Base-by-base conservation (phyloP, 495 filamentous ascomycete genomes). In the Parmelia sp. region DNA sequence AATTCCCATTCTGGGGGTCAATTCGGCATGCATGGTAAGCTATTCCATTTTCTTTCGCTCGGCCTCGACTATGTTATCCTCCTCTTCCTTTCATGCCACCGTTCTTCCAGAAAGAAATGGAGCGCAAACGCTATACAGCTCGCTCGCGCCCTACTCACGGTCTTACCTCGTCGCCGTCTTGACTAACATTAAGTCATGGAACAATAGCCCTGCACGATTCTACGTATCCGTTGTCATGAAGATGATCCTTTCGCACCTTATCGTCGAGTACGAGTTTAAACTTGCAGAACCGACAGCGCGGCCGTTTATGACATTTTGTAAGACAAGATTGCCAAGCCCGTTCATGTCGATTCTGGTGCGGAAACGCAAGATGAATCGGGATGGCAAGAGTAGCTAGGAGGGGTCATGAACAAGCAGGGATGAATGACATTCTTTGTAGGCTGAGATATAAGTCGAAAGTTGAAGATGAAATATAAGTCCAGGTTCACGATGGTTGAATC, bases 1-100 rank as follows among this genome's bases (percentile, higher is more conserved):
- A 63, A 19, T 69, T 67, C 44, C 67, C 67, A 31, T 66, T 67
- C 27, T 69, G 67, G 67, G 67, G 67, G 7, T 55, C 49, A 21
- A 60, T 66, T 39, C 36, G 40, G 58, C 64, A 66, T 25, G 58
- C 66, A 4, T 69, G 65, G 67, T 69, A 60, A 66, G 66, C 35
- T 44, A 21, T 9, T 40, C 40, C 21, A 37, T 15, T 12, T 4
- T 10, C 21, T 33, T 31, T 23, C 61, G 53, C n/a, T 19, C 21
- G 45, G 33, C 29, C 19, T 64, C 49, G 31, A 10, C 11, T 55
- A 23, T 29, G 9, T 19, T 39, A 12, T n/a, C n/a, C 10, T 21
- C 19, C 8, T 15, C n/a, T 27, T 33, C 27, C 31, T n/a, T n/a
- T n/a, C n/a, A n/a, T n/a, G 21, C 3, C 35, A 29, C 53, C n/a